Evolutionary conservation across 495 filamentous ascomycete genomes (phyloP).

Genomic region (Glonium stellatum): DNA sequence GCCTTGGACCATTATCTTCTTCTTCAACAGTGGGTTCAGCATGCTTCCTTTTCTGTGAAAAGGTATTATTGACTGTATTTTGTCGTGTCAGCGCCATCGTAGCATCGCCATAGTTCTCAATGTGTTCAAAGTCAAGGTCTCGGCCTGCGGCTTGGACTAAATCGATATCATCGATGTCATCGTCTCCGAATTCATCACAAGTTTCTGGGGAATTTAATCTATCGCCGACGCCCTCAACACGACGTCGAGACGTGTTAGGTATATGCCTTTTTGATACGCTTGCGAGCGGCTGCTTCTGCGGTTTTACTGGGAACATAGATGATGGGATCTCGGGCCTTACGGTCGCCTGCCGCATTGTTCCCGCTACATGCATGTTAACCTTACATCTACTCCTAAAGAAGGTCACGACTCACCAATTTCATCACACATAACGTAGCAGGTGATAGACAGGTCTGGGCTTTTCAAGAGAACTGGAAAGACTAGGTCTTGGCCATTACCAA

Average conservation of each 20-base stretch:
- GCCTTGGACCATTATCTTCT: conserved; percentile 38
- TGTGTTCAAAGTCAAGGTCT: conserved; percentile 40
- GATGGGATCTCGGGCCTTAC: conserved; percentile 57
- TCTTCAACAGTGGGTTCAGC: conserved; percentile 3
- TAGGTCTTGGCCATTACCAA: conserved; percentile 57
- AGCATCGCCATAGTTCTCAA: conserved; percentile 41
- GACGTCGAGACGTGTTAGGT: conserved; percentile 18
- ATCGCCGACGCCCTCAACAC: conserved; percentile 4
- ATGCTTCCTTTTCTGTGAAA: conserved; percentile 15
- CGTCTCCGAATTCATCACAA: conserved; percentile 49
- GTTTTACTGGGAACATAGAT: conserved; percentile 44
- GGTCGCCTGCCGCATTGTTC: conserved; percentile 58
- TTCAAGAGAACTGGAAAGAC: conserved; percentile 55
- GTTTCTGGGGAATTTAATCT: not conserved
- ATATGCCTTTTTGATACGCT: conserved; percentile 7
- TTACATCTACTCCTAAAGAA: not conserved
- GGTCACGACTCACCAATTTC: conserved; percentile 56
- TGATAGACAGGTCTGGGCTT: conserved; percentile 50
- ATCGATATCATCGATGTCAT: conserved; percentile 51
- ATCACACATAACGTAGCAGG: conserved; percentile 78
- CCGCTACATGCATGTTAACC: conserved; percentile 47
- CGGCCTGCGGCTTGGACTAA: conserved; percentile 39
- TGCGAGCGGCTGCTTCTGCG: conserved; percentile 18
- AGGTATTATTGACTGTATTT: conserved; percentile 15
- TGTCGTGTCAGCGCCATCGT: conserved; percentile 12